phyloP scores from a whole-genome alignment of 1,284 basidiomycete species.

The Ceratobasidium sp. region DNA sequence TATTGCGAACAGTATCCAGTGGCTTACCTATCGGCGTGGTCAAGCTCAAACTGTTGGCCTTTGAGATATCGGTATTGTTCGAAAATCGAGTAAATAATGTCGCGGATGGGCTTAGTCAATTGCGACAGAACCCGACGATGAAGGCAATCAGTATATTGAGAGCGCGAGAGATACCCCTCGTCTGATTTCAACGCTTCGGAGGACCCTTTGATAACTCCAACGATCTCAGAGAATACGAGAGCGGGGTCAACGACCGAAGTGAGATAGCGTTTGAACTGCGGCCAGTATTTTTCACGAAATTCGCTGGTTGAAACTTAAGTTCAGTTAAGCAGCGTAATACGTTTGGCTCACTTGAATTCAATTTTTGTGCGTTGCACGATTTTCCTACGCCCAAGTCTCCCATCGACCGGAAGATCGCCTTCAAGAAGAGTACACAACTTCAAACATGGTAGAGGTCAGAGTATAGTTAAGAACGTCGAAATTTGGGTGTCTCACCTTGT shows the following conservation, averaged over 20 bases:
- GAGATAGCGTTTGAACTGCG: neutral
- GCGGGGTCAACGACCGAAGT: slow-evolving; percentile 61
- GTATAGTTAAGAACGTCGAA: no score
- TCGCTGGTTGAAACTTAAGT: neutral
- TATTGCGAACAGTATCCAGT: no score
- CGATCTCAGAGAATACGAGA: slow-evolving; percentile 72
- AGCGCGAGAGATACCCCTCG: neutral
- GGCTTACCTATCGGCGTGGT: neutral
- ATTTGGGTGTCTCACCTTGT: slow-evolving; percentile 39
- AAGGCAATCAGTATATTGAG: slow-evolving; percentile 17
- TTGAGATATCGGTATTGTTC: slow-evolving; percentile 34
- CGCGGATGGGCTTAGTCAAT: neutral
- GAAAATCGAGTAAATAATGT: slow-evolving; percentile 36
- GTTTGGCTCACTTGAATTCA: slow-evolving; percentile 15
- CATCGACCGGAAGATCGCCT: slow-evolving; percentile 28
- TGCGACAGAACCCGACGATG: neutral
- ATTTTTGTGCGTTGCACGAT: neutral
- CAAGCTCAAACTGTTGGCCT: neutral
- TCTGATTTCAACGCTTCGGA: neutral
- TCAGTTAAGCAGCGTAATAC: neutral
- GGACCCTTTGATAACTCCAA: slow-evolving; percentile 52
- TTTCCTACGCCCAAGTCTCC: neutral
- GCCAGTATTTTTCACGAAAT: no score
- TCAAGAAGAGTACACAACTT: slow-evolving; percentile 6
- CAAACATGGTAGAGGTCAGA: no score